A percentile compares a stretch with the other conserved stretches of the same genome.
Conservation (phyloP, 352 stramenopile species). For the Blastocystis sp. region DNA sequence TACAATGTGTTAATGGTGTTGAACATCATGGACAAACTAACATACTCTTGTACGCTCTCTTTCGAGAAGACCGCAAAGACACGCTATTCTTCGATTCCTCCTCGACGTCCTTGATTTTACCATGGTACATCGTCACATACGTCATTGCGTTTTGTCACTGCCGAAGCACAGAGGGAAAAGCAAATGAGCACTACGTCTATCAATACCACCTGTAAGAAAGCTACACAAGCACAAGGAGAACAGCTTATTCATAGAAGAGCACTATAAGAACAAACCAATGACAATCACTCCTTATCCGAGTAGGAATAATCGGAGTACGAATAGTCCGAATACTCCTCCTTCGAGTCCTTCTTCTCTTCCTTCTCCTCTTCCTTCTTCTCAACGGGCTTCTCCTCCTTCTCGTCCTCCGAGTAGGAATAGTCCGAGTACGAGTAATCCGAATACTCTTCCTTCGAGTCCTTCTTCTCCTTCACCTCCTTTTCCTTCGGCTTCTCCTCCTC, state of each 20-base stretch:
- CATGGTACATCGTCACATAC: no score
- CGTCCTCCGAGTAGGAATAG: no score
- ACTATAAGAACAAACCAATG: slow-evolving; percentile 15
- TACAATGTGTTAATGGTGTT: not conserved
- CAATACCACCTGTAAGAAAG: not conserved
- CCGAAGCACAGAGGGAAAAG: not conserved
- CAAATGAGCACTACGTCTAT: not conserved
- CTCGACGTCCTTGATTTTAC: no score
- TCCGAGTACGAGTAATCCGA: no score
- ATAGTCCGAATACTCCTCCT: slow-evolving; percentile 31
- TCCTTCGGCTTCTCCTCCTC: no score
- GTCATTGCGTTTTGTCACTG: not conserved
- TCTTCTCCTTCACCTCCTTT: no score
- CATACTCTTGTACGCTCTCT: not conserved
- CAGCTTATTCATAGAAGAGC: not conserved
- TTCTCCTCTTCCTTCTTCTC: no score
- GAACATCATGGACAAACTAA: not conserved
- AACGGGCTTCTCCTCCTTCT: no score
- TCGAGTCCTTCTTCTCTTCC: no score
- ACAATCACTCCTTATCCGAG: slow-evolving; percentile 35
- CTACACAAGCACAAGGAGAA: not conserved
- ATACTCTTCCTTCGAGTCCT: no score
- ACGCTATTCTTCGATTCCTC: no score
- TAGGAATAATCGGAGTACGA: slow-evolving; percentile 66
- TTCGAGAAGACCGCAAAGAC: not conserved